Evolutionary conservation across 345 rosid genomes (phyloP).

Genomic region (Ceriops tagal): DNA sequence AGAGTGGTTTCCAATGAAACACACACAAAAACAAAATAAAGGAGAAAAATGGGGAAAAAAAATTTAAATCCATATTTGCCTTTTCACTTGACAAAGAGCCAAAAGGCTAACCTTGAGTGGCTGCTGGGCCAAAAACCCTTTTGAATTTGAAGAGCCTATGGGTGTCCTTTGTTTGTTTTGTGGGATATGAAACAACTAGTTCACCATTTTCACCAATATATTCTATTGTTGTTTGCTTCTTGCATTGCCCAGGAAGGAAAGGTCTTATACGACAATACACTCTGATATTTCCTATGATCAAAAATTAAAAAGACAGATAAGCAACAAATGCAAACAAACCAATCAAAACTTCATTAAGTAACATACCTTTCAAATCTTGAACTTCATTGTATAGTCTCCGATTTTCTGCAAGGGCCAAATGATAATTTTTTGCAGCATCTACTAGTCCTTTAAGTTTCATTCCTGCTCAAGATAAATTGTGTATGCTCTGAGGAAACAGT

Average conservation of each 20-base stretch:
- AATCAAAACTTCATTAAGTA: neutral
- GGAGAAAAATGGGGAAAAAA: neutral
- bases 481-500: slow-evolving; percentile 5
- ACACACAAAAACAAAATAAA: neutral
- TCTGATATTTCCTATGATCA: slow-evolving; percentile 76
- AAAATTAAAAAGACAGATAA: slow-evolving; percentile 17
- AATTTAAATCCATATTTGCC: neutral
- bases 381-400: slow-evolving; percentile 83
- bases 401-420: slow-evolving; percentile 73
- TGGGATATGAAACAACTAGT: slow-evolving; percentile 78
- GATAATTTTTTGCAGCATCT: slow-evolving; percentile 86
- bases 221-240: slow-evolving; percentile 68
- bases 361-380: slow-evolving; percentile 87
- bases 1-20: slow-evolving; percentile 4
- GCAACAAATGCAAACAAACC: slow-evolving; percentile 10
- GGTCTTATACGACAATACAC: slow-evolving; percentile 96
- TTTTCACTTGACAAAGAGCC: neutral
- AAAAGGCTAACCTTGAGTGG: slow-evolving; percentile 67
- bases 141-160: slow-evolving; percentile 83
- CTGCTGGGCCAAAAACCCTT: slow-evolving; percentile 77
- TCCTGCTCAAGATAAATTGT: slow-evolving; percentile 38
- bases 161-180: slow-evolving; percentile 71
- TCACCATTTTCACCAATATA: slow-evolving; percentile 90
- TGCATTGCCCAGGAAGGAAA: slow-evolving; percentile 78
- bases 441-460: slow-evolving; percentile 69